Base-by-base conservation (phyloP, 768 basidiomycete species). In the Leccinum rimulosum region DNA sequence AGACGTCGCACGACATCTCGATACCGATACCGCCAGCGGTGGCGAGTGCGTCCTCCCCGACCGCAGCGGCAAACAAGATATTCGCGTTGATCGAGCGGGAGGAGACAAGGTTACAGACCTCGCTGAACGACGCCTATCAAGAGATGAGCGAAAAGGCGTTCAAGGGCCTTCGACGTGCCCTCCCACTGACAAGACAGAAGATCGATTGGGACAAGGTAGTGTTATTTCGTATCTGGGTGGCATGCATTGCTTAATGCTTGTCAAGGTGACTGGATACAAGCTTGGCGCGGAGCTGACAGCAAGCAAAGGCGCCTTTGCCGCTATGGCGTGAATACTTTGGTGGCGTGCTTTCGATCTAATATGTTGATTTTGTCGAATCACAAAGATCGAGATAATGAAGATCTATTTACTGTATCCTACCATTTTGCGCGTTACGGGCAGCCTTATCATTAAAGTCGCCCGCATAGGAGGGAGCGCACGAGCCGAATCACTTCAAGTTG, bases 111-210 rank as follows among this genome's bases (percentile, higher is more conserved):
- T 91, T 95, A 68, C 94, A 98, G 69, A 76, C 80, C 1, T 86
- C 88, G 15, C 72, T 98, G 55, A 91, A 86, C 66, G 88, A 89
- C 50, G 82, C 89, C 15, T 97, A 98, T 69, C 85, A 87, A 45
- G 87, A 91, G 64, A 88, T 99, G 85, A 84, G 89, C 43, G 95
- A 98, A 67, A 94, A 93, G 75, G 89, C 91, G 1, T 98, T 98
- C 82, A 93, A 92, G 73, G 86, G 89, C 6, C 79, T 99, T 53
- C 80, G 97, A 64, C 82, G 97, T 38, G 94, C 95, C 1, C 74
- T 99, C 58, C 97, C 96, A 0, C 78, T 98, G 68, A 98, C 95
- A 12, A 82, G 93, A 65, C 91, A 93, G 70, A 98, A 98, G 74
- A 73, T 98, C 38, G 95, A 98, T 60, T 99, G 97, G 96, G 94